Evolutionary conservation across 495 filamentous ascomycete genomes (phyloP).

Genomic region (Copromyces sp.): DNA sequence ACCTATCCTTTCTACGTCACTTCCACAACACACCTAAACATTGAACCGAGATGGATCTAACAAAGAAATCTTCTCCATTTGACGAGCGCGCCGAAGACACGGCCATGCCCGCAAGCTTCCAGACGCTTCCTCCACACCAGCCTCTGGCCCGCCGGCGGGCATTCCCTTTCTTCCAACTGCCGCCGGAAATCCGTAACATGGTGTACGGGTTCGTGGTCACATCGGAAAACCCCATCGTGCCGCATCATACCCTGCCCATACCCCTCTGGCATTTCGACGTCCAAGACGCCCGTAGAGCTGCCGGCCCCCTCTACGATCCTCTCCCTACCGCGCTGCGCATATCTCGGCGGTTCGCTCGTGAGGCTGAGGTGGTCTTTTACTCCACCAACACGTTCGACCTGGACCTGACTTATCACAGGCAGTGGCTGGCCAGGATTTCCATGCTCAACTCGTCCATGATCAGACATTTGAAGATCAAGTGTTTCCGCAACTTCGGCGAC

Average conservation of each 20-base stretch:
- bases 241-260: background rate
- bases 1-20: background rate
- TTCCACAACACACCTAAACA: background rate
- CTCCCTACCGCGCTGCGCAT: background rate
- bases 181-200: background rate
- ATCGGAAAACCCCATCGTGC: background rate
- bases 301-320: background rate
- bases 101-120: background rate
- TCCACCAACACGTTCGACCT: background rate
- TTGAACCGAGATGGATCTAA: background rate
- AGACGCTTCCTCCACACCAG: background rate
- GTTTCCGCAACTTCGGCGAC: slow-evolving; percentile 24
- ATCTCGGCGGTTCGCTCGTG: background rate
- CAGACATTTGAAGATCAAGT: background rate
- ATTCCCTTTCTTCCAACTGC: background rate
- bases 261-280: background rate
- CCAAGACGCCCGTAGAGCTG: background rate
- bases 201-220: background rate
- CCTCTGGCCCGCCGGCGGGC: background rate
- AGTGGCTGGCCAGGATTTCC: background rate
- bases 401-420: background rate
- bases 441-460: background rate
- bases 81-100: background rate
- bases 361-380: background rate
- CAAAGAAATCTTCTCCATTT: background rate